A percentile compares a stretch with the other conserved stretches of the same genome.
Evolutionary conservation across 345 rosid genomes (phyloP).

Genomic region (Zanthoxylum bungeanum): DNA sequence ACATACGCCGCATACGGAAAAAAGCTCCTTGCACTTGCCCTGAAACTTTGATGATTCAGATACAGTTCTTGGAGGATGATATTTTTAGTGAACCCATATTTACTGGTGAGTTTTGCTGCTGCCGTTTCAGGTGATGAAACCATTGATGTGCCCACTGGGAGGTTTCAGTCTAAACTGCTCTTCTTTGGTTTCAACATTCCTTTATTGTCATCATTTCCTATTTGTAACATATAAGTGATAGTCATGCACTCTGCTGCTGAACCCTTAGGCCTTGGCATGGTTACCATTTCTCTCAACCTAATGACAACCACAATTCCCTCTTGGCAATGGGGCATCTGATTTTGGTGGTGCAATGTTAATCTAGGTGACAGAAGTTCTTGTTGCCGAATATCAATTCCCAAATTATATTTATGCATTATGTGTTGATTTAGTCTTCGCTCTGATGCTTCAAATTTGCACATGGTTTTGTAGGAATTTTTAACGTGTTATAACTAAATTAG

Average conservation of each 20-base stretch:
- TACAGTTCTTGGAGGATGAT: slow-evolving; percentile 74
- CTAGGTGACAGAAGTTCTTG: not conserved
- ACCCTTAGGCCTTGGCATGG: not conserved
- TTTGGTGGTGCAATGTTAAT: not conserved
- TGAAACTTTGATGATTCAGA: slow-evolving; percentile 82
- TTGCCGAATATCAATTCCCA: not conserved
- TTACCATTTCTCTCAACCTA: not conserved
- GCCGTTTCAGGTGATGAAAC: not conserved
- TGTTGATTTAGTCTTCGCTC: slow-evolving; percentile 6
- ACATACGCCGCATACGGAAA: slow-evolving; percentile 88
- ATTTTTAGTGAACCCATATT: slow-evolving; percentile 60
- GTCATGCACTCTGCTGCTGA: not conserved
- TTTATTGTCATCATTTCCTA: not conserved
- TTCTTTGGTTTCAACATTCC: not conserved
- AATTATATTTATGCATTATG: not conserved
- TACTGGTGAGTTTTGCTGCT: slow-evolving; percentile 59
- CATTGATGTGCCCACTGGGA: not conserved
- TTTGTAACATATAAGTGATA: not conserved
- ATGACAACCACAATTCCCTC: not conserved
- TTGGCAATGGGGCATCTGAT: not conserved
- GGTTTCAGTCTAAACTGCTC: not conserved
- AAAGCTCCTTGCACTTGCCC: slow-evolving; percentile 96
- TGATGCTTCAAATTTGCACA: not conserved
- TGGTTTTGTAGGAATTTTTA: slow-evolving; percentile 1
- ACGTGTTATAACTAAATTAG: not conserved